A percentile compares a stretch with the other conserved stretches of the same genome.
Evolutionary conservation across 345 rosid species (phyloP).

Genomic region (Populus pruinosa): DNA sequence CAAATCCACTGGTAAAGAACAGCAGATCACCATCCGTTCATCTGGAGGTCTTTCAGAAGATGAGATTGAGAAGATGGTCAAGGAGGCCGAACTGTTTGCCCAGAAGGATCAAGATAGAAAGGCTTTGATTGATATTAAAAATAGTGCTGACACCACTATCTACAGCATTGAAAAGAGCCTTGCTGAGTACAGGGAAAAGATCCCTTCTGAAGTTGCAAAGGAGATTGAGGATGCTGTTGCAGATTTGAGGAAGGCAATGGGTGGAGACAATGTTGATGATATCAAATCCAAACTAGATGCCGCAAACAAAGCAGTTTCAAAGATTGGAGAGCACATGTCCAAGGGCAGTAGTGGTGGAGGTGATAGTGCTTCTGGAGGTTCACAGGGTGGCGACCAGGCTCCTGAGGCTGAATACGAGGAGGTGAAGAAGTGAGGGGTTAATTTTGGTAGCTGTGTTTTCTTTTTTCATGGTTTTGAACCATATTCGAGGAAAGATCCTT

Average conservation of each 20-base stretch:
- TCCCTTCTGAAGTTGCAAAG: constrained; percentile 28
- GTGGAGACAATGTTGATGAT: constrained; percentile 24
- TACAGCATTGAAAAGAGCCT: constrained; percentile 38
- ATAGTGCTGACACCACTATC: constrained; percentile 29
- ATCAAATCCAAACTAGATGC: constrained; percentile 30
- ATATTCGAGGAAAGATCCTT: neutral
- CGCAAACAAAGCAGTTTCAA: constrained; percentile 35
- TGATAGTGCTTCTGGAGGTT: constrained; percentile 14
- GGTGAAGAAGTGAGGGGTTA: constrained; percentile 27
- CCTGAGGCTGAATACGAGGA: constrained; percentile 39
- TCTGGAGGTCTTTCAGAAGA: constrained; percentile 34
- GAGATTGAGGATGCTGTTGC: constrained; percentile 30
- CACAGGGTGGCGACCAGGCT: constrained; percentile 26
- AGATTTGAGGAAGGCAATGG: constrained; percentile 29
- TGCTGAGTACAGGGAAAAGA: constrained; percentile 32
- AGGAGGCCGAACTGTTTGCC: constrained; percentile 30
- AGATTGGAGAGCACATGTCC: constrained; percentile 37
- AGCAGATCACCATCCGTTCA: constrained; percentile 32
- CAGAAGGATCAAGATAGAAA: constrained; percentile 37
- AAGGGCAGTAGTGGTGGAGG: constrained; percentile 26
- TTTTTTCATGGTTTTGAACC: neutral
- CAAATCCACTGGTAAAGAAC: constrained; percentile 27
- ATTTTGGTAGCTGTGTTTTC: neutral
- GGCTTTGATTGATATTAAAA: constrained; percentile 27
- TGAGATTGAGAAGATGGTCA: constrained; percentile 39